These are phyloP conservation scores for Phytophthora cactorum DNA, from an alignment of 352 stramenopile species.

Conservation along the genomic window DNA sequence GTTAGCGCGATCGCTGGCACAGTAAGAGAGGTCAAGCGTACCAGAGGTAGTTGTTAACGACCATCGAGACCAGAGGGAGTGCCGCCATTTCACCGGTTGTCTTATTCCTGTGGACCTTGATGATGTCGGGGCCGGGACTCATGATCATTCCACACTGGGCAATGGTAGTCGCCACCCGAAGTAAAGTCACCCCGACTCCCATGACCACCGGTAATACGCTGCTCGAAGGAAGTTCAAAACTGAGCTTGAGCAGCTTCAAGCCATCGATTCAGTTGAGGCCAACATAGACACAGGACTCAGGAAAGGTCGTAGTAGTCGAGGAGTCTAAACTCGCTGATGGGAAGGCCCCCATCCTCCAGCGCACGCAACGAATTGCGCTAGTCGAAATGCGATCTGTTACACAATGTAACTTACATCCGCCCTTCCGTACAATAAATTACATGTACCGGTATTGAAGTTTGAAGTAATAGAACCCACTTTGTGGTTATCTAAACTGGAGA, in stretches of 20 bases:
- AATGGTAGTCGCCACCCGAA: slow-evolving; percentile 25
- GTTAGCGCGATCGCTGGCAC: slow-evolving; percentile 9
- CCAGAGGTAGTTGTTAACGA: slow-evolving; percentile 36
- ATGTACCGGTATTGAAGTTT: too few relatives aligned
- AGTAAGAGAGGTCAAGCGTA: background rate
- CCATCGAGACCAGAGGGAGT: slow-evolving; percentile 29
- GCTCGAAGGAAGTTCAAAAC: slow-evolving; percentile 11
- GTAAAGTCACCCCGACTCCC: slow-evolving; percentile 14
- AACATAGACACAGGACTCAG: background rate
- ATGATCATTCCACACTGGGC: slow-evolving; percentile 22
- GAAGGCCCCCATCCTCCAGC: slow-evolving; percentile 2
- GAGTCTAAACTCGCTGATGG: slow-evolving; percentile 16
- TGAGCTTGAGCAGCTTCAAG: background rate
- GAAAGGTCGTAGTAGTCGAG: slow-evolving; percentile 1
- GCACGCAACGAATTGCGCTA: background rate
- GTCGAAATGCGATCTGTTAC: too few relatives aligned
- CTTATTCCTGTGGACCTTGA: slow-evolving; percentile 22
- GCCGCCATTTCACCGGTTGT: slow-evolving; percentile 24
- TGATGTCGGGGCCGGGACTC: slow-evolving; percentile 24
- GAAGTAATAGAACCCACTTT: too few relatives aligned
- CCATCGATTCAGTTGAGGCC: background rate
- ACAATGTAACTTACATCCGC: background rate
- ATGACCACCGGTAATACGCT: background rate
- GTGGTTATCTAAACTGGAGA: too few relatives aligned
- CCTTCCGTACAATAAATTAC: too few relatives aligned